A percentile compares a stretch with the other conserved stretches of the same genome.
phyloP scores from a whole-genome alignment of 139 green algal species.

The Coelastrella sp. region DNA sequence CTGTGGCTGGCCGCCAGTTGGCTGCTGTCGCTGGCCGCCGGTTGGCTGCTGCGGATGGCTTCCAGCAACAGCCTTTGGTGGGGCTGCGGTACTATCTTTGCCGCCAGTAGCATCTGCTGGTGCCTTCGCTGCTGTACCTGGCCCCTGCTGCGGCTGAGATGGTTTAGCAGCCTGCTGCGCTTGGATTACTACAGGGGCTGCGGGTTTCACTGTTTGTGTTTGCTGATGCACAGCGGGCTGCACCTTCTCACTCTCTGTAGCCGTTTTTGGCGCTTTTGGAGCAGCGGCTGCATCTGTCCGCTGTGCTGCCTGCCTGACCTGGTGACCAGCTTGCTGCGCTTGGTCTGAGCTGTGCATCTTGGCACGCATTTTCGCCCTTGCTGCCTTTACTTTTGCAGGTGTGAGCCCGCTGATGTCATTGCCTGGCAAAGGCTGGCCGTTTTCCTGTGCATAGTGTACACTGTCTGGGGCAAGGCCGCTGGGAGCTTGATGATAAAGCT shows the following conservation, averaged over 20 bases:
- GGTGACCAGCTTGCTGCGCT: neutral
- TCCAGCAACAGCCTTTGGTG: too few species aligned
- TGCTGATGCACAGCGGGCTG: too few species aligned
- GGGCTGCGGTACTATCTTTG: too few species aligned
- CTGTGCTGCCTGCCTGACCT: neutral
- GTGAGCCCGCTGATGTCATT: neutral
- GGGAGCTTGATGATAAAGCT: slow-evolving; percentile 60
- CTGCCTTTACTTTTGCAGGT: neutral
- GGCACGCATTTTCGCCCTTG: neutral
- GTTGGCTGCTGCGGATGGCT: too few species aligned
- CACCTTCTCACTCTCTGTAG: neutral
- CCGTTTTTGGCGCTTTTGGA: neutral
- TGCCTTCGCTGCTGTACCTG: neutral
- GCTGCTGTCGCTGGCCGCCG: too few species aligned
- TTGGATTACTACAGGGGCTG: too few species aligned
- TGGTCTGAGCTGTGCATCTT: neutral
- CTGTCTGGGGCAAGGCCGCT: slow-evolving; percentile 78
- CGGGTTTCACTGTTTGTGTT: too few species aligned
- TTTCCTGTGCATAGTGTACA: slow-evolving; percentile 58
- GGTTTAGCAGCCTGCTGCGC: too few species aligned
- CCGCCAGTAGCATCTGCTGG: neutral
- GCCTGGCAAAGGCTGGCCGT: neutral
- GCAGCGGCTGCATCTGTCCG: neutral
- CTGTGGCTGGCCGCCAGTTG: neutral
- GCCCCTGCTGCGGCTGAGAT: too few species aligned